Evolutionary conservation across 345 rosid species (phyloP).

Genomic region (Mallotus nudiflorus): DNA sequence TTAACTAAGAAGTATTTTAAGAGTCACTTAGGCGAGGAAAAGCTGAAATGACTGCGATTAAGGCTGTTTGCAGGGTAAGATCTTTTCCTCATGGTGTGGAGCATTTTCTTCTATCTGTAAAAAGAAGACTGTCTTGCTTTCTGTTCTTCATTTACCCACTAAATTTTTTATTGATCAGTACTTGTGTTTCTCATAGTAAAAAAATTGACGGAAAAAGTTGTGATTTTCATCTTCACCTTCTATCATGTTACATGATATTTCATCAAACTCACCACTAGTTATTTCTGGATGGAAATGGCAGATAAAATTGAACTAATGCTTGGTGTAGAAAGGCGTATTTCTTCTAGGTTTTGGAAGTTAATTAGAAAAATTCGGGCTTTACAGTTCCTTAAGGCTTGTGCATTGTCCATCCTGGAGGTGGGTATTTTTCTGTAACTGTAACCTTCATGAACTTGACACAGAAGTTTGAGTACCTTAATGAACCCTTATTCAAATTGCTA

Average conservation of each 20-base stretch:
- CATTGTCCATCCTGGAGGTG: neutral
- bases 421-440: neutral
- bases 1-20: constrained; percentile 44
- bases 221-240: neutral
- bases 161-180: neutral
- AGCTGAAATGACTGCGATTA: constrained; percentile 44
- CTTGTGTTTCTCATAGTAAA: neutral
- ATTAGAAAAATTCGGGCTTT: neutral
- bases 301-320: neutral
- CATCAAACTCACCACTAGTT: neutral
- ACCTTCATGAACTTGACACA: neutral
- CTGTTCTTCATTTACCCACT: neutral
- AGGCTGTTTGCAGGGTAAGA: constrained; percentile 43
- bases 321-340: neutral
- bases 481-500: constrained; percentile 4
- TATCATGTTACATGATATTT: no score
- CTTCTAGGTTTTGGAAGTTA: no score
- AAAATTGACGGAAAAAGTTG: neutral
- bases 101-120: neutral
- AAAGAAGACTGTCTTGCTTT: neutral
- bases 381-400: neutral
- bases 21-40: constrained; percentile 43
- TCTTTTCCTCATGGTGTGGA: neutral
- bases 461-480: neutral
- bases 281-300: neutral